Base-by-base conservation (phyloP, 2,329 filamentous ascomycete genomes). In the Ophiostoma angusticollis region DNA sequence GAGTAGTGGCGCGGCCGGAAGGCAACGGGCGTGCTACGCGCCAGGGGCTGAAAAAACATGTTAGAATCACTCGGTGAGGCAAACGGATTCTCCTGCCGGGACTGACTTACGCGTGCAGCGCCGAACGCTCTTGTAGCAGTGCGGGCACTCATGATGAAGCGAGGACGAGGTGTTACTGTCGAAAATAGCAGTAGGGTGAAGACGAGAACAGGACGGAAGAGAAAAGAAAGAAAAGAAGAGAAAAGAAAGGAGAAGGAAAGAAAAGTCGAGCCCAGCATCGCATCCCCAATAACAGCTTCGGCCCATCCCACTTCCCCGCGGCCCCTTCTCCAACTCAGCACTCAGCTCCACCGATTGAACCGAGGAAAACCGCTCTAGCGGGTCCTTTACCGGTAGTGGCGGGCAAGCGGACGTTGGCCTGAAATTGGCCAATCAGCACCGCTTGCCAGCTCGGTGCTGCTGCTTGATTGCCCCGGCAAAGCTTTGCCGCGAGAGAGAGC, bases 1-100 rank as follows among this genome's bases (percentile, higher is more conserved):
- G 81, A 76, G 64, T 86, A 87, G 58, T 59, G 66, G 54, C 80
- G 70, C 34, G 52, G 50, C 40, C 59, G 54, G 42, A 54, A 47
- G 39, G 43, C 36, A 35, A 45, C 45, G 37, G 35, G 33, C 28
- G 30, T 31, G n/a, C n/a, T n/a, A n/a, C n/a, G n/a, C n/a, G n/a
- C 31, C 17, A 45, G 24, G 17, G 42, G 40, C 45, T 13, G 13
- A 22, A 19, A 4, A 16, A 12, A n/a, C 12, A 25, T 4, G 18
- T 8, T 8, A 27, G 9, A 6, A 29, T 6, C 13, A 29, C n/a
- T n/a, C n/a, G n/a, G n/a, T n/a, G n/a, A n/a, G n/a, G n/a, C 18
- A 18, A 22, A 6, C 18, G 11, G 4, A 21, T 29, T 14, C 9
- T 35, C 19, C 13, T 17, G 18, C 12, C 9, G 13, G 14, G 12